Evolutionary conservation across 768 basidiomycete genomes (phyloP).

Genomic region (Termitomyces sp.): DNA sequence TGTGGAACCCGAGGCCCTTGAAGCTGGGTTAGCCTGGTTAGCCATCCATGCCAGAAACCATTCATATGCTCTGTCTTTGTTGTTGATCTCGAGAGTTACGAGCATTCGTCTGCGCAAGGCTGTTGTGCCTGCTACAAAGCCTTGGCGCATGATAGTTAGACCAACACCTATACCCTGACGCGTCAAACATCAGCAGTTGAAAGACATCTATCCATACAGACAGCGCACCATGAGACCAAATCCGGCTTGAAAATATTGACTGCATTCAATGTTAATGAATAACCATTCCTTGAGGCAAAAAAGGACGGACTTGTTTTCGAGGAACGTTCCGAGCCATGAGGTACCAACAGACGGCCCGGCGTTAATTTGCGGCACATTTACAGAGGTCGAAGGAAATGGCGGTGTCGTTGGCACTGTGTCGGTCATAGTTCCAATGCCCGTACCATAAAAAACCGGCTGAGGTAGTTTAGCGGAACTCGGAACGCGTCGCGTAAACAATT

Average conservation of each 20-base stretch:
- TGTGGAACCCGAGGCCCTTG: slow-evolving; percentile 20
- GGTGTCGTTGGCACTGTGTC: background rate
- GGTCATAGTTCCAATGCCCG: background rate
- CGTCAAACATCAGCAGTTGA: background rate
- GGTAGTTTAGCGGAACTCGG: background rate
- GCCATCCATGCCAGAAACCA: slow-evolving; percentile 99
- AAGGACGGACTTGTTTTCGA: slow-evolving; percentile 62
- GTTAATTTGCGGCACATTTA: slow-evolving; percentile 8
- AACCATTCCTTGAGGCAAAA: background rate
- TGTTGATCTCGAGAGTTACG: slow-evolving; percentile 93
- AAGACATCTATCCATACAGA: background rate
- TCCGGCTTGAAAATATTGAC: slow-evolving; percentile 96
- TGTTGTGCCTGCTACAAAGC: slow-evolving; percentile 59
- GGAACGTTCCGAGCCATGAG: slow-evolving; percentile 32
- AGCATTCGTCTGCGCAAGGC: slow-evolving; percentile 86
- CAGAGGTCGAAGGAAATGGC: slow-evolving; percentile 1
- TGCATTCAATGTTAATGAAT: slow-evolving; percentile 28
- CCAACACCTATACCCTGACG: slow-evolving; percentile 85
- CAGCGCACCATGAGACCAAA: slow-evolving; percentile 87
- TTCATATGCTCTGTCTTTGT: slow-evolving; percentile 90
- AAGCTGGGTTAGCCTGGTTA: slow-evolving; percentile 40
- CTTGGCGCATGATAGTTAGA: slow-evolving; percentile 68
- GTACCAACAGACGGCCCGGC: slow-evolving; percentile 11
- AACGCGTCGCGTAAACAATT: slow-evolving; percentile 20
- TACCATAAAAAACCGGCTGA: background rate